Evolutionary conservation across 106 monocot genomes (phyloP), one percentile per base, ranked within the genome.

Genomic region (Triglochin maritima): DNA sequence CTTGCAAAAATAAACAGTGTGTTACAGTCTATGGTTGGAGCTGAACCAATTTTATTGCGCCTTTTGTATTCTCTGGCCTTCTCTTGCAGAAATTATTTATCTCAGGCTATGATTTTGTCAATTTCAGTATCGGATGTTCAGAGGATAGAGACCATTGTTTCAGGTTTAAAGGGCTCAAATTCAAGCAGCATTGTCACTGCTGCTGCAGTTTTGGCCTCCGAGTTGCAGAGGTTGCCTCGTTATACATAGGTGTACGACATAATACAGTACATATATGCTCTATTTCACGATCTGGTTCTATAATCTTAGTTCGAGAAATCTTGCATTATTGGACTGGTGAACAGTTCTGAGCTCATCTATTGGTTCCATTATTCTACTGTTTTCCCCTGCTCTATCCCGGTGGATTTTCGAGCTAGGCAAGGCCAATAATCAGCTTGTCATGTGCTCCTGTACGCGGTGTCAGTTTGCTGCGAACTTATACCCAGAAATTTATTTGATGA

Each of bases 201-300:
- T 61, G 96, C 91, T 61, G 9, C 17, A 10, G 69, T 59, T 72
- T 81, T 92, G 65, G 14, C 62, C 55, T 42, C 69, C 51, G 88
- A 98, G 73, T 73, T 98, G 72, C 91, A 98, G 65, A 72, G 88
- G 44, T 70, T 98, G 50, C 96, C 88, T 73, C 88, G 79, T 47
- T 47, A 49, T 16, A 9, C 16, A n/a, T 64, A 64, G 49, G 13
- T 17, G 29, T 29, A 29, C 0, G 29, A 29, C 29, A 29, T 29
- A 29, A 29, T 29, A 29, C 1, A 29, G 29, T 29, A 29, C 29
- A 29, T 29, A 29, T 29, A 29, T 29, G 29, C 29, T 29, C 29
- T 29, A 29, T 29, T 29, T 29, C 29, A 29, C 29, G 0, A 29
- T 29, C 29, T 29, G 29, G 29, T 29, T 29, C 29, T 29, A 29